These are phyloP conservation scores for Hibiscus syriacus DNA, from an alignment of 345 rosid species.

Conservation along the genomic window DNA sequence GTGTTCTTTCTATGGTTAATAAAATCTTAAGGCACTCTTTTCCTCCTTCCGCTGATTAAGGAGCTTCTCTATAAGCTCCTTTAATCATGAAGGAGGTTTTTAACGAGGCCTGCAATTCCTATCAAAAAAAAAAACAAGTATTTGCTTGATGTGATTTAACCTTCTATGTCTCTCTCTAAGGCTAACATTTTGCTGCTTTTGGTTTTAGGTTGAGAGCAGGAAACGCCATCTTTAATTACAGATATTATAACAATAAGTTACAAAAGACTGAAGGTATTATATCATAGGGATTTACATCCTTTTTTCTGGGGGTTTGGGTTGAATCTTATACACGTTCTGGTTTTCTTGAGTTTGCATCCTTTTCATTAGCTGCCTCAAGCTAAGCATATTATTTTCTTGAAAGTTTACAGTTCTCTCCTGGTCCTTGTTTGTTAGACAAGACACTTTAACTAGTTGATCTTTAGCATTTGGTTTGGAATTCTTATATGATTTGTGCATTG, in stretches of 20 bases:
- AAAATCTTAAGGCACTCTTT: too few relatives aligned
- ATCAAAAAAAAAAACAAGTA: too few relatives aligned
- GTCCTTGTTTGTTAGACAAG: background rate
- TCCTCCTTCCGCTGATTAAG: too few relatives aligned
- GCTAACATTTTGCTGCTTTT: slow-evolving; percentile 16
- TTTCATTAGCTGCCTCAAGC: too few relatives aligned
- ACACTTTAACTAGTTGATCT: background rate
- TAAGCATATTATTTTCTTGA: background rate
- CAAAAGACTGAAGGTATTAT: slow-evolving; percentile 86
- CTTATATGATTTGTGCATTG: background rate
- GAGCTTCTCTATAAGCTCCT: too few relatives aligned
- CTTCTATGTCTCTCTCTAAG: background rate
- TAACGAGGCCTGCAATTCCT: too few relatives aligned
- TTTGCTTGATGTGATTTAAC: background rate
- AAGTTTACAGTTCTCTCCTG: background rate
- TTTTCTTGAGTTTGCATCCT: background rate
- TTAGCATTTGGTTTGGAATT: background rate
- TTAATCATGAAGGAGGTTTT: too few relatives aligned
- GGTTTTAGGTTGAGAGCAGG: slow-evolving; percentile 81
- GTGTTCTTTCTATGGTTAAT: too few relatives aligned
- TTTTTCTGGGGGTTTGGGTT: background rate
- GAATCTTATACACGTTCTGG: background rate
- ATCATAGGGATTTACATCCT: background rate
- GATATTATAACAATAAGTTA: slow-evolving; percentile 79
- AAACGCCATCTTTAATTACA: slow-evolving; percentile 89